Conservation (phyloP, 495 filamentous ascomycete genomes). For the Penicillium cataractarum region DNA sequence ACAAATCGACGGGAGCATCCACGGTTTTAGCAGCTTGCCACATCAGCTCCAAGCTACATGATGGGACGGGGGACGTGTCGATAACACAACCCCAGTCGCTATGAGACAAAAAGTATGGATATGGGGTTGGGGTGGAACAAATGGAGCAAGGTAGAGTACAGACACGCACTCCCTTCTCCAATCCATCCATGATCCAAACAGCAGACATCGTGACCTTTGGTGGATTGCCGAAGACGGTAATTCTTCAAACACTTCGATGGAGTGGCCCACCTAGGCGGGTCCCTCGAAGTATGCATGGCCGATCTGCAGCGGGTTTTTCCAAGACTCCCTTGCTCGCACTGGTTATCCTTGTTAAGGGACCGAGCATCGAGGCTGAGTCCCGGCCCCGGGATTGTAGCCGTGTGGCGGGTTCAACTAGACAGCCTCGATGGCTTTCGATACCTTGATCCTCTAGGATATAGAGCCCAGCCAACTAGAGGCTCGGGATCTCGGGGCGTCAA, state of each 20-base stretch:
- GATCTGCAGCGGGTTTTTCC: slow-evolving; percentile 12
- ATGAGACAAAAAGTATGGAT: not conserved
- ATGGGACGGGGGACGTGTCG: not conserved
- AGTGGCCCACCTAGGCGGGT: slow-evolving; percentile 34
- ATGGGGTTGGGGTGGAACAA: not conserved
- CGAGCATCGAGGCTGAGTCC: not conserved
- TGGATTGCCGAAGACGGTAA: slow-evolving; percentile 30
- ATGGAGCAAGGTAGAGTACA: not conserved
- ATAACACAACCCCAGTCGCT: not conserved
- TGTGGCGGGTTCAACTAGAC: not conserved
- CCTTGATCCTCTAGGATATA: not conserved
- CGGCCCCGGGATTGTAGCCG: not conserved
- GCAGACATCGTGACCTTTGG: slow-evolving; percentile 23
- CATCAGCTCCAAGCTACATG: slow-evolving; percentile 11
- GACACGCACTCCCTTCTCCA: not conserved
- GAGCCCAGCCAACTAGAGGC: not conserved
- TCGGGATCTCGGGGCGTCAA: not conserved
- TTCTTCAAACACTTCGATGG: slow-evolving; percentile 33
- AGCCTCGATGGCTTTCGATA: not conserved
- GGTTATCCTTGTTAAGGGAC: not conserved
- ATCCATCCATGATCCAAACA: not conserved
- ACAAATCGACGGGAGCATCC: slow-evolving; percentile 29
- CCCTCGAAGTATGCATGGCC: slow-evolving; percentile 31
- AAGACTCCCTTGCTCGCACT: not conserved
- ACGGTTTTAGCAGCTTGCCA: slow-evolving; percentile 26